Evolutionary conservation across 805 yeast species (phyloP).

Genomic region (Ogataea siamensis): DNA sequence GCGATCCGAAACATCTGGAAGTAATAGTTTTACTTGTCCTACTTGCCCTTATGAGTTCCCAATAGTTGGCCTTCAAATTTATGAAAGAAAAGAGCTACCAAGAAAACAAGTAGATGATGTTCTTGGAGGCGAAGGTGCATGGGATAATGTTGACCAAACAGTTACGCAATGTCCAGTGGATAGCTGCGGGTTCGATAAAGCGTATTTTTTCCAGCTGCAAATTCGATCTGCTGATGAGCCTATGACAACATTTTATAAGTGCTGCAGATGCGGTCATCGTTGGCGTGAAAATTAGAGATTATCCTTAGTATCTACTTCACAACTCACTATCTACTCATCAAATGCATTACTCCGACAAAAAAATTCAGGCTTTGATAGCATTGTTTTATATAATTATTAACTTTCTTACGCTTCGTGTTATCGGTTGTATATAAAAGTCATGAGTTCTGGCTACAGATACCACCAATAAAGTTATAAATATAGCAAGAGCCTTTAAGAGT

Average conservation of each 20-base stretch:
- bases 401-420: no score
- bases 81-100: conserved; percentile 76
- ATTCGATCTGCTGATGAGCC: conserved; percentile 99
- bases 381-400: no score
- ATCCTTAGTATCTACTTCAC: no score
- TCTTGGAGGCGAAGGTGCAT: conserved; percentile 93
- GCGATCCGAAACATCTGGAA: conserved; percentile 48
- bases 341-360: no score
- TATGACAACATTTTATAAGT: conserved; percentile 96
- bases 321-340: no score
- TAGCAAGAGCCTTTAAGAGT: no score
- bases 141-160: conserved; percentile 99
- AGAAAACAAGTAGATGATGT: conserved; percentile 95
- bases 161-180: conserved; percentile 89
- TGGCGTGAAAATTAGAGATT: conserved; percentile 98
- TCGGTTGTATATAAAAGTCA: no score
- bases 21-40: conserved; percentile 77
- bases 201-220: conserved; percentile 95
- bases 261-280: conserved; percentile 88
- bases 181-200: conserved; percentile 81
- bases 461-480: no score
- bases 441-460: no score
- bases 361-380: no score
- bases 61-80: conserved; percentile 78
- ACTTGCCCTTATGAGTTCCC: conserved; percentile 96